A percentile compares a stretch with the other conserved stretches of the same genome.
These are phyloP conservation scores for Noccaea caerulescens DNA, from an alignment of 345 rosid species.

Conservation along the genomic window DNA sequence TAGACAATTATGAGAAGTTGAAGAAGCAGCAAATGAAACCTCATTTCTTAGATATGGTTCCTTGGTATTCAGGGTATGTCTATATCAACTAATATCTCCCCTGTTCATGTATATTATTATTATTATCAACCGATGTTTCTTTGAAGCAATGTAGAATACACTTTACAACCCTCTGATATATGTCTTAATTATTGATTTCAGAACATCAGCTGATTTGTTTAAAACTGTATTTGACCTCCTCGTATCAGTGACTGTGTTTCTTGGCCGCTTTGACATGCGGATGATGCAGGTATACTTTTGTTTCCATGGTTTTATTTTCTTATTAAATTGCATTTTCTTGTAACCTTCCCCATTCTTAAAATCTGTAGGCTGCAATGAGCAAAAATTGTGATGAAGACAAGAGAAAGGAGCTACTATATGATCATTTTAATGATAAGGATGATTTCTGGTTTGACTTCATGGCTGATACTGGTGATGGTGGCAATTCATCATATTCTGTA, in stretches of 20 bases:
- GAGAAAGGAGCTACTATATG: constrained; percentile 62
- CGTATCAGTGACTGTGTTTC: constrained; percentile 90
- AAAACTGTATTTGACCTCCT: constrained; percentile 92
- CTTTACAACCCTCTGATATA: constrained; percentile 28
- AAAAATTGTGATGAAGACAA: constrained; percentile 54
- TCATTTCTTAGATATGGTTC: constrained; percentile 93
- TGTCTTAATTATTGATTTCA: constrained; percentile 48
- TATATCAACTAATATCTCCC: constrained; percentile 13
- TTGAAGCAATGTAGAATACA: not conserved
- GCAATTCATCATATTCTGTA: constrained; percentile 80
- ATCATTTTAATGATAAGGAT: constrained; percentile 68
- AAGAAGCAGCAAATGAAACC: constrained; percentile 87
- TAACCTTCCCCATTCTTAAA: not conserved
- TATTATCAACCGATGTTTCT: not conserved
- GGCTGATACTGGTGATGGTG: constrained; percentile 99
- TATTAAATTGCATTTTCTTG: not conserved
- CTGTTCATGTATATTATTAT: no score
- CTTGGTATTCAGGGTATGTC: constrained; percentile 93
- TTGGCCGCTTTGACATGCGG: constrained; percentile 98
- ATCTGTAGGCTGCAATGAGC: constrained; percentile 80
- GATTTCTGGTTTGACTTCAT: constrained; percentile 95
- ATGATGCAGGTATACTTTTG: constrained; percentile 80
- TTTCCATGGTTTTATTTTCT: not conserved
- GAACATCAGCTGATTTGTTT: constrained; percentile 95
- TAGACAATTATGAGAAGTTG: constrained; percentile 67